Evolutionary conservation across 768 basidiomycete genomes (phyloP).

Genomic region (Mycena sanguinolenta): DNA sequence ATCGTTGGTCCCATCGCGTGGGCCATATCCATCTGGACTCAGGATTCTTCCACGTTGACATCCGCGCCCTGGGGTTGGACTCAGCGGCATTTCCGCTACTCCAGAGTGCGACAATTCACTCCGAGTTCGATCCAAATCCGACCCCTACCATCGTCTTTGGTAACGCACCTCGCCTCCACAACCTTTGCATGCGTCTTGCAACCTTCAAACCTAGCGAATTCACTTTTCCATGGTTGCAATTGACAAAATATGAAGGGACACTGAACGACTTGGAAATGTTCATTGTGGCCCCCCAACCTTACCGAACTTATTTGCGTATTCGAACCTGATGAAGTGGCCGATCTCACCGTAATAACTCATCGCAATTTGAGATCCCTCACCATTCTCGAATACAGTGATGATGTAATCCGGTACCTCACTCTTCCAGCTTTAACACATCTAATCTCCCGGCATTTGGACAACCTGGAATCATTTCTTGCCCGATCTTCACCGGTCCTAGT

Average conservation of each 20-base stretch:
- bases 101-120: not conserved
- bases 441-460: not conserved
- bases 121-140: not conserved
- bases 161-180: not conserved
- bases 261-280: not conserved
- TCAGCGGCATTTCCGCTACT: not conserved
- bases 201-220: not conserved
- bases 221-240: not conserved
- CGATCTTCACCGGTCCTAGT: not conserved
- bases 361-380: not conserved
- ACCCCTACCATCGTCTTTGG: not conserved
- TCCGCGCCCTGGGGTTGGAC: not conserved
- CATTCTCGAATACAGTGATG: not conserved
- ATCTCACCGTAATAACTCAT: not conserved
- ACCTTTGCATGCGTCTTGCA: not conserved
- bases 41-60: not conserved
- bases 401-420: not conserved
- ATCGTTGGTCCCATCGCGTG: not conserved
- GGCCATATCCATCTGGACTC: not conserved
- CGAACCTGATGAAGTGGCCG: not conserved
- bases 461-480: not conserved
- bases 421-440: not conserved
- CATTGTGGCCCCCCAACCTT: not conserved
- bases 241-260: not conserved
- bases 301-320: not conserved